Conservation (phyloP, 2,329 filamentous ascomycete genomes). For the Chrysosporium queenslandicum region DNA sequence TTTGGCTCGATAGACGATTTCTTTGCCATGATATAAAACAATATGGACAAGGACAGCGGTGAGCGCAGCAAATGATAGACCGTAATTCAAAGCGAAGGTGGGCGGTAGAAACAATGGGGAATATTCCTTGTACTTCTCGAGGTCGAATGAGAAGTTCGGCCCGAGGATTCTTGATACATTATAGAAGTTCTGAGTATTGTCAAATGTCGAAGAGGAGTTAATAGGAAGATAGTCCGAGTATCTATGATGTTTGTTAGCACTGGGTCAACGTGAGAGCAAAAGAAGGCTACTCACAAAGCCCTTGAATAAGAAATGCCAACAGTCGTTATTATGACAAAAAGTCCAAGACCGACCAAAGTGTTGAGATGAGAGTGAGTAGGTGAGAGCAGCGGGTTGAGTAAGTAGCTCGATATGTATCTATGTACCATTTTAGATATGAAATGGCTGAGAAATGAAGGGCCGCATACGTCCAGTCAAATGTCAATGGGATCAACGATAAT, state of each 20-base stretch:
- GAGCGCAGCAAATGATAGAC: slow-evolving; percentile 62
- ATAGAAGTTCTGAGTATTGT: slow-evolving; percentile 57
- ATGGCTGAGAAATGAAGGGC: slow-evolving; percentile 4
- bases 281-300: slow-evolving; percentile 49
- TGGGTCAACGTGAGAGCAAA: not conserved
- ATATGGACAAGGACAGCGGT: slow-evolving; percentile 59
- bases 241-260: not conserved
- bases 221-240: slow-evolving; percentile 52
- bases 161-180: slow-evolving; percentile 56
- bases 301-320: slow-evolving; percentile 56
- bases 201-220: slow-evolving; percentile 59
- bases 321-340: slow-evolving; percentile 54
- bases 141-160: slow-evolving; percentile 51
- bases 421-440: not conserved
- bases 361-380: slow-evolving; percentile 68
- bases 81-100: slow-evolving; percentile 60
- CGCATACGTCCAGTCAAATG: slow-evolving; percentile 63
- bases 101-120: slow-evolving; percentile 55
- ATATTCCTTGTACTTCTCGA: slow-evolving; percentile 48
- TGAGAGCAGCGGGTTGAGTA: slow-evolving; percentile 58
- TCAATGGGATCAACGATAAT: slow-evolving; percentile 58
- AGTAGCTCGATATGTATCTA: slow-evolving; percentile 45
- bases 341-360: slow-evolving; percentile 55
- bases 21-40: slow-evolving; percentile 54
- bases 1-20: slow-evolving; percentile 54